These are phyloP conservation scores for Apiospora malaysiana DNA, from an alignment of 2,329 filamentous ascomycete genomes.

Conservation along the genomic window DNA sequence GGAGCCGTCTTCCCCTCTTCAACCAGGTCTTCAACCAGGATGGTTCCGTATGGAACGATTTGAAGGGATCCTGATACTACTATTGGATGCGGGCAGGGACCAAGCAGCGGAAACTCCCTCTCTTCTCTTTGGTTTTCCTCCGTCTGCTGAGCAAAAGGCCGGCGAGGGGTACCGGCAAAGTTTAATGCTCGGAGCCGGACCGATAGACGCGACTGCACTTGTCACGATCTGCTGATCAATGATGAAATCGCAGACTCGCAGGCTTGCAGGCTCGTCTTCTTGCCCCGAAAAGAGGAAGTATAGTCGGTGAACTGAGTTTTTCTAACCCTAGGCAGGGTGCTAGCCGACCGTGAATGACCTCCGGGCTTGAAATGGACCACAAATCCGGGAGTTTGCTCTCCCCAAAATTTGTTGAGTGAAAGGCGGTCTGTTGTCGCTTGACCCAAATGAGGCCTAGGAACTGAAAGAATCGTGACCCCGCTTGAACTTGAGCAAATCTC, in stretches of 20 bases:
- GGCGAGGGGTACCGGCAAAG: neutral
- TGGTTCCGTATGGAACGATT: conserved; percentile 6
- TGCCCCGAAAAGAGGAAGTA: neutral
- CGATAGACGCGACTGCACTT: neutral
- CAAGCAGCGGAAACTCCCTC: conserved; percentile 2
- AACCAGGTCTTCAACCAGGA: neutral
- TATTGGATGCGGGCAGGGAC: neutral
- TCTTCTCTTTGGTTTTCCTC: neutral
- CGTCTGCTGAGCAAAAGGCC: neutral
- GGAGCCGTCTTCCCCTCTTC: conserved; percentile 10
- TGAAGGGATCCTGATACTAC: neutral
- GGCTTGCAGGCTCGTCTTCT: neutral
- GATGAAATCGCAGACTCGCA: neutral
- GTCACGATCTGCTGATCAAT: neutral
- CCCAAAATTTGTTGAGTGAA: conserved; percentile 20
- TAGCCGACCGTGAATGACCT: conserved; percentile 10
- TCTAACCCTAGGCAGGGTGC: neutral
- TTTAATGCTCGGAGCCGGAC: conserved; percentile 8
- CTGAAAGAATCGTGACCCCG: conserved; percentile 1
- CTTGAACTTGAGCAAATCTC: conserved; percentile 7
- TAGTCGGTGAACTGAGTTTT: conserved; percentile 5
- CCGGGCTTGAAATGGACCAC: neutral
- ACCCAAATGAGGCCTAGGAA: conserved; percentile 16
- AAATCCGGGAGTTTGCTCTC: neutral
- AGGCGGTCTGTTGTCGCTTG: conserved; percentile 19